Evolutionary conservation across 164 flowering plant species (phyloP).

Genomic region (Magnolia kwangsiensis): DNA sequence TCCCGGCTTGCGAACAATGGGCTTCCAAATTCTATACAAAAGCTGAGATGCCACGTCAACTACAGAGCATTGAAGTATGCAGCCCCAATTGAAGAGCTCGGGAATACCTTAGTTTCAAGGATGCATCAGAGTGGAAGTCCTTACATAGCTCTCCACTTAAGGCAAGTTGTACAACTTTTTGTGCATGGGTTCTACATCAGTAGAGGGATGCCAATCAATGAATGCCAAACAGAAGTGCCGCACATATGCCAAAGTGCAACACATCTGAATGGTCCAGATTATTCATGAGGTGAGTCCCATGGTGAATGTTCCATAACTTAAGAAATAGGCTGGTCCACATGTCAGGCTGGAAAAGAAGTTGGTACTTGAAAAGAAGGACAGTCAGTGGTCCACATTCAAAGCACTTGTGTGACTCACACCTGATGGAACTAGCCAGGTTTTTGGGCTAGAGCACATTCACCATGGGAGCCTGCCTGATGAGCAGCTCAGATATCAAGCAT

Average conservation of each 20-base stretch:
- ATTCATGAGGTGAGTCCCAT: background rate
- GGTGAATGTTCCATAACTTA: background rate
- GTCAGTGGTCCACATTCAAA: background rate
- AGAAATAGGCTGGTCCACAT: background rate
- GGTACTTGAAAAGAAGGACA: background rate
- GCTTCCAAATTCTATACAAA: conserved; percentile 70
- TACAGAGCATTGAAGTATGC: conserved; percentile 86
- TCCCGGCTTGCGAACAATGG: conserved; percentile 93
- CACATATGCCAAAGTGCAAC: background rate
- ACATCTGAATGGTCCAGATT: background rate
- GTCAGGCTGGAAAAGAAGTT: background rate
- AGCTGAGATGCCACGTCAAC: conserved; percentile 89
- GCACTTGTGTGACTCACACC: background rate
- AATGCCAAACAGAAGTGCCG: background rate
- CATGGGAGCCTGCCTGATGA: background rate
- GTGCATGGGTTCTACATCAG: background rate
- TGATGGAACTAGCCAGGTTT: background rate
- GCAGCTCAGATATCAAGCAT: background rate
- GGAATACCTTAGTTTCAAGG: conserved; percentile 72
- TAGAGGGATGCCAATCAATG: background rate
- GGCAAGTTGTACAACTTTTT: conserved; percentile 38
- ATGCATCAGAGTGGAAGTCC: conserved; percentile 62
- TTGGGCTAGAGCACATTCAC: background rate
- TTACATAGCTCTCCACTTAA: conserved; percentile 90
- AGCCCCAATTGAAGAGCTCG: conserved; percentile 77